A percentile compares a stretch with the other conserved stretches of the same genome.
Conservation (phyloP, 148 eudicot species). For the Chenopodium formosanum region DNA sequence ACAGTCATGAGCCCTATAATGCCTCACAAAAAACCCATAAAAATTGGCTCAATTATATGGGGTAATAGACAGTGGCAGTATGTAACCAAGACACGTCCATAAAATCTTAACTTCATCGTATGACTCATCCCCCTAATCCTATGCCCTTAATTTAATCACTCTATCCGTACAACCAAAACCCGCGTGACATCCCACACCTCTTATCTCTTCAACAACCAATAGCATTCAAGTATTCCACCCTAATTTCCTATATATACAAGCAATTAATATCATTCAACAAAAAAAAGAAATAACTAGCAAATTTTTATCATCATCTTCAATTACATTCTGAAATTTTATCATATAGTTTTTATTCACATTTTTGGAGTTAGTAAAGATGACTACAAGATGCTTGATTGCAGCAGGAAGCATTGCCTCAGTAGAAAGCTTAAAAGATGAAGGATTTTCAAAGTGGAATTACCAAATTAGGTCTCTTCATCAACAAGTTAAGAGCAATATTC, state of each 20-base stretch:
- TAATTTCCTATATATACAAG: too few species aligned
- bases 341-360: too few species aligned
- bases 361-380: constrained; percentile 6
- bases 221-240: too few species aligned
- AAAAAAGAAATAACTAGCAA: too few species aligned
- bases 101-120: not conserved
- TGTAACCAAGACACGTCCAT: not conserved
- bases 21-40: too few species aligned
- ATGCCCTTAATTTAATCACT: too few species aligned
- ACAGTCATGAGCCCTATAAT: too few species aligned
- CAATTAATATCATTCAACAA: too few species aligned
- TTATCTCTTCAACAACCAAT: not conserved
- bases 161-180: not conserved
- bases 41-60: too few species aligned
- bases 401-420: constrained; percentile 27
- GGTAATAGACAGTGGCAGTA: not conserved
- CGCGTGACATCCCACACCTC: too few species aligned
- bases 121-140: not conserved
- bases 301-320: too few species aligned
- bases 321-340: too few species aligned
- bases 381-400: constrained; percentile 4
- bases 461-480: constrained; percentile 10
- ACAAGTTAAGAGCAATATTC: constrained; percentile 10
- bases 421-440: constrained; percentile 30
- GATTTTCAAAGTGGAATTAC: constrained; percentile 24